Conservation (phyloP, 1,284 basidiomycete genomes). For the Acaromyces ingoldii region DNA sequence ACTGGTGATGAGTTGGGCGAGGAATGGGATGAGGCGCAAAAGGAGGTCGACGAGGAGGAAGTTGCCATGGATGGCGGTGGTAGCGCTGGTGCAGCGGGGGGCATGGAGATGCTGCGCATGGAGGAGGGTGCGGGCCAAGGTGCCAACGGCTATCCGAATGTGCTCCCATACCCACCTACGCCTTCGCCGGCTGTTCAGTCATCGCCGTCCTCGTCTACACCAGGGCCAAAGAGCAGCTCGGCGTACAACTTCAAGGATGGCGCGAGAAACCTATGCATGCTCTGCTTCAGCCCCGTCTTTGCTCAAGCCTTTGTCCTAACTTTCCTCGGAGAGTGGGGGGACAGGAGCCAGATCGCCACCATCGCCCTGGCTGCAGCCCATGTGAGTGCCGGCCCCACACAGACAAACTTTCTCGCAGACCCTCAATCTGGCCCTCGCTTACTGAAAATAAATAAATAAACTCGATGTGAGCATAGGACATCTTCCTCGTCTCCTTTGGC, state of each 20-base stretch:
- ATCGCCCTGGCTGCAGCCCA: slow-evolving; percentile 93
- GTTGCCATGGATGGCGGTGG: slow-evolving; percentile 80
- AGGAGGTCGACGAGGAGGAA: slow-evolving; percentile 70
- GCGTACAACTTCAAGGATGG: slow-evolving; percentile 58
- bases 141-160: neutral
- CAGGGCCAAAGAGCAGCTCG: neutral
- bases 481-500: slow-evolving; percentile 76
- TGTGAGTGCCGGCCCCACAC: slow-evolving; percentile 57
- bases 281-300: slow-evolving; percentile 85
- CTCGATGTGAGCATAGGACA: slow-evolving; percentile 56
- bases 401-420: neutral
- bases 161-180: slow-evolving; percentile 7
- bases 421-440: neutral
- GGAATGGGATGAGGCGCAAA: slow-evolving; percentile 68
- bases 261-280: slow-evolving; percentile 71
- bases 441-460: no score
- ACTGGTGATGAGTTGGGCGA: slow-evolving; percentile 53
- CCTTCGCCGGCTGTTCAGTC: no score
- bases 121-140: slow-evolving; percentile 10
- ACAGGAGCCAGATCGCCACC: slow-evolving; percentile 93
- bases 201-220: neutral
- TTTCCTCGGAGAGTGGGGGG: slow-evolving; percentile 97
- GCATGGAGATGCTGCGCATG: slow-evolving; percentile 13
- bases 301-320: slow-evolving; percentile 92
- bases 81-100: neutral